Conservation (phyloP, 2,329 filamentous ascomycete genomes). For the Huntiella decipiens region DNA sequence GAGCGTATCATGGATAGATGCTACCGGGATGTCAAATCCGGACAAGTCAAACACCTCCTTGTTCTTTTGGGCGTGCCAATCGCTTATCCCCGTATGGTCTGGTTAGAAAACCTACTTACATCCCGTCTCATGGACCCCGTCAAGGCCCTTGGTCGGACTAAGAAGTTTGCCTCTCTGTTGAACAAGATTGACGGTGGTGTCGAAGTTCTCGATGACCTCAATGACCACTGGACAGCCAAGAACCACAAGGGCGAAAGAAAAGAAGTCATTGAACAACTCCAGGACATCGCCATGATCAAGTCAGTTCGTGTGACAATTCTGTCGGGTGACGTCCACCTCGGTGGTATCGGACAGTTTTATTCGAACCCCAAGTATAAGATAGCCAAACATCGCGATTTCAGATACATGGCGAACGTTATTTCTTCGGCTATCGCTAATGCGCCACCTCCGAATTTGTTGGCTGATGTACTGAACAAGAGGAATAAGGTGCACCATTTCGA, state of each 20-base stretch:
- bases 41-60: conserved; percentile 74
- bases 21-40: conserved; percentile 62
- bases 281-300: conserved; percentile 83
- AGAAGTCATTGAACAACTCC: conserved; percentile 73
- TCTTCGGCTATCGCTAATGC: conserved; percentile 89
- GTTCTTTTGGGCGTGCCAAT: conserved; percentile 73
- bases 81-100: conserved; percentile 56
- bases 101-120: conserved; percentile 53
- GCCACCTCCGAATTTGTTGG: conserved; percentile 71
- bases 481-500: conserved; percentile 64
- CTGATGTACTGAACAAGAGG: conserved; percentile 80
- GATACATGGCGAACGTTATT: conserved; percentile 93
- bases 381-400: conserved; percentile 75
- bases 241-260: conserved; percentile 83
- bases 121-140: conserved; percentile 73
- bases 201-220: conserved; percentile 78
- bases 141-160: conserved; percentile 70
- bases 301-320: conserved; percentile 82
- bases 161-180: conserved; percentile 59
- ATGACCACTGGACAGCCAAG: conserved; percentile 95
- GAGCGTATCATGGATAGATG: conserved; percentile 73
- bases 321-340: conserved; percentile 84
- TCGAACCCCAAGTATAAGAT: conserved; percentile 66
- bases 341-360: conserved; percentile 85
- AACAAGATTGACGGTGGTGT: conserved; percentile 85